Base-by-base conservation (phyloP, 2,329 filamentous ascomycete genomes). In the Sphaerulina musiva region DNA sequence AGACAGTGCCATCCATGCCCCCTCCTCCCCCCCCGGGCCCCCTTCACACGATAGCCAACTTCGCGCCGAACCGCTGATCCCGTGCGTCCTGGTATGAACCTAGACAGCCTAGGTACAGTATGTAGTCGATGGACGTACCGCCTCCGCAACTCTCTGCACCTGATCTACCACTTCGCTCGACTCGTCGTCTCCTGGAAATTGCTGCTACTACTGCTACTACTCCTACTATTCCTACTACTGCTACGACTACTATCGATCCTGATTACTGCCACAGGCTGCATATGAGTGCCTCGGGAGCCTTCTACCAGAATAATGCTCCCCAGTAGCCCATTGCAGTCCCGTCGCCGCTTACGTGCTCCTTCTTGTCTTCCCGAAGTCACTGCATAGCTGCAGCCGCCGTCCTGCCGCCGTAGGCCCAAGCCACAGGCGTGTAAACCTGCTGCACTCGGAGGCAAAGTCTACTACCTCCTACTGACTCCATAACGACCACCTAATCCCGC, bases 391-490 rank as follows among this genome's bases (percentile, higher is more conserved):
- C 58, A 56, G 49, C 45, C 56, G 56, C 56, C 54, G 48, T 44
- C 40, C 46, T 60, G 54, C 60, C 58, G 59, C 63, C 59, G 41
- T 49, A 59, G 56, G 56, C 62, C 52, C 58, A 64, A 65, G 61
- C 64, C 60, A 62, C 57, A 57, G 58, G 54, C 57, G 54, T 61
- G 56, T 57, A 59, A 51, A 47, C 48, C 57, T 57, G 53, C 55
- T 46, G 55, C 58, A 48, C 47, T 56, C 54, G 50, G 48, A 51
- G 41, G 38, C 51, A 41, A 44, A 46, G 48, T 44, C 40, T 48
- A 43, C 51, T 53, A 40, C 49, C 57, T 41, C 48, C 20, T 20
- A 20, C 20, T 20, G 20, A 20, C 20, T 20, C 20, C 20, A 20
- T 4, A 20, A 20, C 20, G 20, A 20, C 20, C 20, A 20, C 20